Evolutionary conservation across 352 stramenopile genomes (phyloP).

Genomic region (Phytophthora litchii): DNA sequence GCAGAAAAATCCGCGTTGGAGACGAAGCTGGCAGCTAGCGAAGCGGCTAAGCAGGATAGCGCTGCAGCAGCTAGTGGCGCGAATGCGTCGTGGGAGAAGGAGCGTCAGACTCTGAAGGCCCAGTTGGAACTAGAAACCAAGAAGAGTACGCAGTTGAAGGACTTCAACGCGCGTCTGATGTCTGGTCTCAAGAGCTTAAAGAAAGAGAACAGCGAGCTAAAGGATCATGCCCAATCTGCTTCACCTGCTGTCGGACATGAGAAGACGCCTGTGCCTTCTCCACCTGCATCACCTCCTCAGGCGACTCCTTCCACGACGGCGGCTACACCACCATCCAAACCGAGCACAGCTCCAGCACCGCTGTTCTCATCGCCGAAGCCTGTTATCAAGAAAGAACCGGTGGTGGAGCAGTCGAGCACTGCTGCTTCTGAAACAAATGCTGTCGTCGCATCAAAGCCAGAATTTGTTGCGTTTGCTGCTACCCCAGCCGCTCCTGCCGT

Average conservation of each 20-base stretch:
- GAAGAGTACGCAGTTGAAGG: constrained; percentile 69
- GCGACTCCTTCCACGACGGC: constrained; percentile 19
- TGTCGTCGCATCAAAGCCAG: constrained; percentile 14
- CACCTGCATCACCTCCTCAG: constrained; percentile 21
- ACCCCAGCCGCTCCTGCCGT: constrained; percentile 10
- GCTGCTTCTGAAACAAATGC: constrained; percentile 19
- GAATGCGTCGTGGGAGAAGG: constrained; percentile 57
- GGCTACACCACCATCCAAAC: constrained; percentile 21
- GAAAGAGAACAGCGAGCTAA: constrained; percentile 80
- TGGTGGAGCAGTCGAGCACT: constrained; percentile 11
- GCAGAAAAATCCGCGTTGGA: constrained; percentile 55
- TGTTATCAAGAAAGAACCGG: constrained; percentile 19
- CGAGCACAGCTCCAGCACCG: constrained; percentile 14
- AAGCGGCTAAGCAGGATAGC: constrained; percentile 47
- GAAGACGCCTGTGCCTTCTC: constrained; percentile 27
- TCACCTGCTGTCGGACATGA: constrained; percentile 19
- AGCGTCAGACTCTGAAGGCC: constrained; percentile 58
- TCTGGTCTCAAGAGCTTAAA: constrained; percentile 70
- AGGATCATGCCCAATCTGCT: constrained; percentile 45
- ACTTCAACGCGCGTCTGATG: constrained; percentile 76
- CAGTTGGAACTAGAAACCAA: constrained; percentile 72
- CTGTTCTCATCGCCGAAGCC: constrained; percentile 32
- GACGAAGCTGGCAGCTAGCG: constrained; percentile 44
- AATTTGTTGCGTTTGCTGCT: constrained; percentile 7
- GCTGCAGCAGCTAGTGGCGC: constrained; percentile 36